Evolutionary conservation across 352 stramenopile genomes (phyloP).

Genomic region (Pythium aquatile): DNA sequence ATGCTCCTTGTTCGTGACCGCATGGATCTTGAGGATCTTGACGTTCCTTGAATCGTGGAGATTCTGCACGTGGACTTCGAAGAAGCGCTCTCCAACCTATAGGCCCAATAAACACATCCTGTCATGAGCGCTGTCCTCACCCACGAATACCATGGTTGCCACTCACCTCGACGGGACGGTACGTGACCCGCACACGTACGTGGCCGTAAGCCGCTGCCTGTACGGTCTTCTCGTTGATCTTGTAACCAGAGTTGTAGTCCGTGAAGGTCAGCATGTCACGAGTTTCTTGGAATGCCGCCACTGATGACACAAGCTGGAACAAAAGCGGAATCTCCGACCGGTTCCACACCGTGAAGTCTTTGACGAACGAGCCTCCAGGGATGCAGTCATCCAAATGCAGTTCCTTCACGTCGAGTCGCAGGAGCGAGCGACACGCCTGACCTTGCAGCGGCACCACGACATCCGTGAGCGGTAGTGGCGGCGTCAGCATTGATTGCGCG

Average conservation of each 20-base stretch:
- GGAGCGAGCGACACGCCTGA: slow-evolving; percentile 79
- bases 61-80: slow-evolving; percentile 87
- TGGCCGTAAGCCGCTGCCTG: slow-evolving; percentile 83
- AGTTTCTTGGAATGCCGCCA: slow-evolving; percentile 63
- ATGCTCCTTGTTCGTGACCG: slow-evolving; percentile 87
- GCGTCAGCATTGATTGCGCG: slow-evolving; percentile 21
- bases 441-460: slow-evolving; percentile 77
- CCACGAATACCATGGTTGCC: neutral
- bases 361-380: slow-evolving; percentile 83
- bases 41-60: slow-evolving; percentile 83
- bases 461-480: slow-evolving; percentile 43
- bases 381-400: slow-evolving; percentile 89
- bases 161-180: slow-evolving; percentile 73
- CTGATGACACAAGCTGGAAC: slow-evolving; percentile 80
- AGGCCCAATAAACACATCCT: neutral
- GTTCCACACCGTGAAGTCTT: slow-evolving; percentile 90
- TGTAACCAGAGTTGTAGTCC: slow-evolving; percentile 86
- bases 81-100: slow-evolving; percentile 81
- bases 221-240: slow-evolving; percentile 77
- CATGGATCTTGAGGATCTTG: slow-evolving; percentile 85
- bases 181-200: slow-evolving; percentile 84
- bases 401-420: slow-evolving; percentile 85
- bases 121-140: neutral
- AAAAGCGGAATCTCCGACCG: slow-evolving; percentile 86
- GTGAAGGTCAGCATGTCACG: slow-evolving; percentile 76